Conservation (phyloP, 805 yeast species). For the Candida qinlingensis region DNA sequence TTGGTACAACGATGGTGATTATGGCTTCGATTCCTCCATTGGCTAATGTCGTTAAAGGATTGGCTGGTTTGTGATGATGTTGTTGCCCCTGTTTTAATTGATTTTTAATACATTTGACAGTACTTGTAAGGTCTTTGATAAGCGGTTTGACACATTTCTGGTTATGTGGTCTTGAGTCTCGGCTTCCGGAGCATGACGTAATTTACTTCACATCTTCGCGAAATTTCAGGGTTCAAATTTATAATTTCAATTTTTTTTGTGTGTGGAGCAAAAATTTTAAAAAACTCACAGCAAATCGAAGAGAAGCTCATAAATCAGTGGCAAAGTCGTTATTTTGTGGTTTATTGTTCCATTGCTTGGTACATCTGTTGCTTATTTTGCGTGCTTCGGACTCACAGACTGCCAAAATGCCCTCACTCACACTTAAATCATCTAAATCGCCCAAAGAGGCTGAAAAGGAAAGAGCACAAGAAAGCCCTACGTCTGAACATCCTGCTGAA, state of each 20-base stretch:
- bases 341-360: background rate
- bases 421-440: background rate
- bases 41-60: conserved; percentile 39
- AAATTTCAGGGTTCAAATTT: too few relatives aligned
- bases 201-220: background rate
- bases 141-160: too few relatives aligned
- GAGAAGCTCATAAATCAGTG: background rate
- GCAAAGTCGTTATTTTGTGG: background rate
- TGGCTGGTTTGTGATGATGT: conserved; percentile 37
- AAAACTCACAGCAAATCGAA: background rate
- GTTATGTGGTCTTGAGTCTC: too few relatives aligned
- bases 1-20: conserved; percentile 69
- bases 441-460: background rate
- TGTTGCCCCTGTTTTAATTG: too few relatives aligned
- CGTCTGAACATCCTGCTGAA: background rate
- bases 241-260: background rate
- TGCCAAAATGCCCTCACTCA: background rate
- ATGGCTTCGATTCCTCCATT: conserved; percentile 55
- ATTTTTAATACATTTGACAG: too few relatives aligned
- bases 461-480: background rate
- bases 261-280: background rate
- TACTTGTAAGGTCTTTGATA: too few relatives aligned
- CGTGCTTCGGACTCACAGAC: background rate
- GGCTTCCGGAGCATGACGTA: too few relatives aligned
- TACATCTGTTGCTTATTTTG: background rate